Base-by-base conservation (phyloP, 805 yeast species). In the Kodamaea hsintzibuensis region DNA sequence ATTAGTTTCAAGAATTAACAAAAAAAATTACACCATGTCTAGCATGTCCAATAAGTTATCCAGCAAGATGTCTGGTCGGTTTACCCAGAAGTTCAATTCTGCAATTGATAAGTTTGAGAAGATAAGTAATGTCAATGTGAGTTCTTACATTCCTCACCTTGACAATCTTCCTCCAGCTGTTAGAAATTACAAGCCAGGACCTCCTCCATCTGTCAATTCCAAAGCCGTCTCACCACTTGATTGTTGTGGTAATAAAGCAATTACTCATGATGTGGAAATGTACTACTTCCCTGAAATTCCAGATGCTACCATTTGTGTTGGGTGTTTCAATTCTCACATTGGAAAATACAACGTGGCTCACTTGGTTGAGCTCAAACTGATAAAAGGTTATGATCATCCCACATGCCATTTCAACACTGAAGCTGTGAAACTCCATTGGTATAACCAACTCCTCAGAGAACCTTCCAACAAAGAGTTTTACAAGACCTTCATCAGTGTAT, bases 371-470 rank as follows among this genome's bases (percentile, higher is more conserved):
- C 19, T 40, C 25, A 40, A 40, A 19, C 16, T 9, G 19, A 19
- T 40, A 17, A 40, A 40, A 12, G 19, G 44, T 7, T 40, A 40
- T 16, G 44, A 40, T 3, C 25, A 17, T 8, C 25, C 25, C 12
- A 16, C 22, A 12, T 40, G 44, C 13, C 19, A 40, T 13, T 40
- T 40, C 25, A 40, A 40, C 44, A 40, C 44, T 7, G 44, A 40
- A 22, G 44, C 44, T 40, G 44, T 40, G 2, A 40, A 40, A 16
- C 44, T 40, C 22, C 44, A 40, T 40, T 40, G 44, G 44, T 40
- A 40, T 13, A 40, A 40, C 12, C 44, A 40, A 13, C 25, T 40
- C 5, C 22, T 40, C 7, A 40, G 44, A 17, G 44, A 40, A 10
- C 44, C 44, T 14, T 3, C 3, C 25, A 40, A 40, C 25, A 12